Evolutionary conservation across 2,329 filamentous ascomycete species (phyloP).

Genomic region (Claviceps pusilla): DNA sequence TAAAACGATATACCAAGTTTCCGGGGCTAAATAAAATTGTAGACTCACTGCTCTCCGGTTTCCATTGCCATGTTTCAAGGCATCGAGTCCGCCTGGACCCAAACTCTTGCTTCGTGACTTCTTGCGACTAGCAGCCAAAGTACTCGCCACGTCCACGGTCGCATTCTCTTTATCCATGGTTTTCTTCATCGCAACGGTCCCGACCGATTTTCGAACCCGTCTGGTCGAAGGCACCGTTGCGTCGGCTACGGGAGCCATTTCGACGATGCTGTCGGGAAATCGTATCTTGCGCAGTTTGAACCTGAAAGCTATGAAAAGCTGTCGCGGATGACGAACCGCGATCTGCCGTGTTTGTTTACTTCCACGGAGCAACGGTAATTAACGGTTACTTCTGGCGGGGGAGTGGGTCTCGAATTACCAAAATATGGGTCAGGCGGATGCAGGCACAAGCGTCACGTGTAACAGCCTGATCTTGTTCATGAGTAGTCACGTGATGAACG

Average conservation of each 20-base stretch:
- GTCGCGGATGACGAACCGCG: slow-evolving; percentile 10
- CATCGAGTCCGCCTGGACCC: slow-evolving; percentile 78
- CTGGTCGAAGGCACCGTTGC: slow-evolving; percentile 40
- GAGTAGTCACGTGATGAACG: not conserved
- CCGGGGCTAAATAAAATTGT: not conserved
- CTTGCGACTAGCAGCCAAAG: slow-evolving; percentile 36
- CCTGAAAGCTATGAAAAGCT: slow-evolving; percentile 2
- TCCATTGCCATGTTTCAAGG: slow-evolving; percentile 57
- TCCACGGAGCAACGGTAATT: slow-evolving; percentile 9
- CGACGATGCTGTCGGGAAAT: slow-evolving; percentile 8
- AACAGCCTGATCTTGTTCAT: not conserved
- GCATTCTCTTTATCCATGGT: slow-evolving; percentile 63
- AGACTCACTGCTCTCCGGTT: slow-evolving; percentile 62
- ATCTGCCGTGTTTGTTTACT: slow-evolving; percentile 25
- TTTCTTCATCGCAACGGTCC: slow-evolving; percentile 35
- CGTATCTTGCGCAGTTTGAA: slow-evolving; percentile 8
- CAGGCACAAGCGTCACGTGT: not conserved
- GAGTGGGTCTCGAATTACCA: not conserved
- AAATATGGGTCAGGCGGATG: not conserved
- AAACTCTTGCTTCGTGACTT: slow-evolving; percentile 92
- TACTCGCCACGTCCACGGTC: slow-evolving; percentile 48
- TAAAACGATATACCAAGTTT: not conserved
- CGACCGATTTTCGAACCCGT: slow-evolving; percentile 58
- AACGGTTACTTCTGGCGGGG: slow-evolving; percentile 3
- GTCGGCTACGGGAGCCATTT: slow-evolving; percentile 21